These are phyloP conservation scores for Obba rivulosa DNA, from an alignment of 768 basidiomycete species.

Conservation along the genomic window DNA sequence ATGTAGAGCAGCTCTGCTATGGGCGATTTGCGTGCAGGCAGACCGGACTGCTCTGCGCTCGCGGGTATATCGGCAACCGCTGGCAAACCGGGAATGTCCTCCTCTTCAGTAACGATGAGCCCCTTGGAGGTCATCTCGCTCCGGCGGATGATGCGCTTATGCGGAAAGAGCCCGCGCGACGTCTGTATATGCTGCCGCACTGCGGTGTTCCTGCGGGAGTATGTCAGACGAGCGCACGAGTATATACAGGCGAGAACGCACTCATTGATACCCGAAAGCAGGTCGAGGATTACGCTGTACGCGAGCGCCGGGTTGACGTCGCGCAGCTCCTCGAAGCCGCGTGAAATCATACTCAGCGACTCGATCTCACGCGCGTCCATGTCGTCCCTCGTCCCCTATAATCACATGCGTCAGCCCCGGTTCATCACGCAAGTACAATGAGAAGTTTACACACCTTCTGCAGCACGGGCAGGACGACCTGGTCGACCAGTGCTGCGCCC, in stretches of 20 bases:
- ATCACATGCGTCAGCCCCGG: neutral
- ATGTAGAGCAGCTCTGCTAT: conserved; percentile 96
- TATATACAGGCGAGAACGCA: conserved; percentile 34
- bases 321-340: conserved; percentile 85
- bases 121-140: conserved; percentile 85
- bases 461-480: conserved; percentile 78
- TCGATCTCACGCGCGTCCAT: conserved; percentile 89
- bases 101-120: conserved; percentile 77
- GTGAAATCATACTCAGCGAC: conserved; percentile 80
- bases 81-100: conserved; percentile 55
- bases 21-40: conserved; percentile 65
- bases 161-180: conserved; percentile 73
- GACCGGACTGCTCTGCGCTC: conserved; percentile 20
- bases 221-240: neutral
- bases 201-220: conserved; percentile 53
- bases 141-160: conserved; percentile 70
- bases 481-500: conserved; percentile 68
- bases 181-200: conserved; percentile 82
- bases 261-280: conserved; percentile 90
- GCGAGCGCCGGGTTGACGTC: conserved; percentile 80
- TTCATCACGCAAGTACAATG: neutral
- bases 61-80: conserved; percentile 25
- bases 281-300: conserved; percentile 84
- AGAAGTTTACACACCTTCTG: conserved; percentile 50
- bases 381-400: conserved; percentile 68